Conservation (phyloP, 495 filamentous ascomycete genomes). For the Penicillium simplicissimum region DNA sequence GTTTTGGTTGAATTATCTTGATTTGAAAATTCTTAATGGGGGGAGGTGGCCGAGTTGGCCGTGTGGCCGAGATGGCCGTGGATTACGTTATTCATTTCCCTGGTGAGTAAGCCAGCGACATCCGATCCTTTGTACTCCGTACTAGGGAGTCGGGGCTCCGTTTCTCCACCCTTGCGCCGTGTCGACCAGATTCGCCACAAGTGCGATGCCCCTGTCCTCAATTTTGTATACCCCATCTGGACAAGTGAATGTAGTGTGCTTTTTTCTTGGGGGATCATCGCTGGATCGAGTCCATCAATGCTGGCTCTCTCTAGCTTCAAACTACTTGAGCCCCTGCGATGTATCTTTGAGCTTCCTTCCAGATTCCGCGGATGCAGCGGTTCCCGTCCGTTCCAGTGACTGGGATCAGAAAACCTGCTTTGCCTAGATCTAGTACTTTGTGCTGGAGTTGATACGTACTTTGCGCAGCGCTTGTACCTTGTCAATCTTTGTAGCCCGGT, state of each 20-base stretch:
- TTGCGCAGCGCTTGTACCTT: constrained; percentile 4
- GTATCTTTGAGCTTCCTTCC: background rate
- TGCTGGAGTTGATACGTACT: constrained; percentile 2
- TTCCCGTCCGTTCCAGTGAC: constrained; percentile 1
- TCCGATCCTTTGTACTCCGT: too few species aligned
- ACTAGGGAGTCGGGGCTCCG: too few species aligned
- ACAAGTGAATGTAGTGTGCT: background rate
- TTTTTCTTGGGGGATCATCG: background rate
- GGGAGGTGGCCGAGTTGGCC: too few species aligned
- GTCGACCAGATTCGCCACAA: background rate
- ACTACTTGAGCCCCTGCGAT: background rate
- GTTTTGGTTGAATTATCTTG: too few species aligned
- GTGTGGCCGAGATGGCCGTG: too few species aligned
- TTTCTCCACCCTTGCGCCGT: constrained; percentile 3
- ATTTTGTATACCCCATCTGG: background rate
- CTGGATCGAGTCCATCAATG: background rate
- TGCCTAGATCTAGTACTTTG: constrained; percentile 1
- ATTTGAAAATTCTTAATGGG: too few species aligned
- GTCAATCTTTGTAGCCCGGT: background rate
- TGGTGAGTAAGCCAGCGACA: too few species aligned
- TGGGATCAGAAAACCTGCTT: constrained; percentile 3
- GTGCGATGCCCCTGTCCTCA: background rate
- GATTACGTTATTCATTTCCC: too few species aligned
- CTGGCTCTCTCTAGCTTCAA: background rate
- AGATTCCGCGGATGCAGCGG: background rate